These are phyloP conservation scores for Grosmannia clavigera DNA, from an alignment of 2,329 filamentous ascomycete genomes.

Conservation along the genomic window DNA sequence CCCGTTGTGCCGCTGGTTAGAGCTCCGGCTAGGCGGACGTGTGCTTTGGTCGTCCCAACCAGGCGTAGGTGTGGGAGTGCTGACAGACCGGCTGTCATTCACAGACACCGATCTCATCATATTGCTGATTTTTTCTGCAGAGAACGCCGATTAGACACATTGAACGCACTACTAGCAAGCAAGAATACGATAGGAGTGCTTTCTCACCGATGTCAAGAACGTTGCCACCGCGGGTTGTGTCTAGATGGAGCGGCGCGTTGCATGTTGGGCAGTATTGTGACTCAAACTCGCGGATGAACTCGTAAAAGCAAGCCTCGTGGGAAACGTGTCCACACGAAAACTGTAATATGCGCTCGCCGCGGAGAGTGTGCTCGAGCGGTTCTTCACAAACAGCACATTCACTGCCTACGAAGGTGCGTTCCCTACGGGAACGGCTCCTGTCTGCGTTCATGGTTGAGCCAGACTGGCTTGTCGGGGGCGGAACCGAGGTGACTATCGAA, in stretches of 20 bases:
- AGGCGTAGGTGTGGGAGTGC: conserved; percentile 41
- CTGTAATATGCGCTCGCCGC: conserved; percentile 86
- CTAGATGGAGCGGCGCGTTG: conserved; percentile 79
- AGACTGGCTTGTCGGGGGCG: conserved; percentile 24
- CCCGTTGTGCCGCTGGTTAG: conserved; percentile 20
- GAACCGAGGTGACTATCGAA: conserved; percentile 21
- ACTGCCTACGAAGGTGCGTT: conserved; percentile 88
- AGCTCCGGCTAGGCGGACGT: conserved; percentile 41
- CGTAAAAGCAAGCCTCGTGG: conserved; percentile 97
- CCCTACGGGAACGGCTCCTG: conserved; percentile 65
- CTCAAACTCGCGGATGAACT: conserved; percentile 91
- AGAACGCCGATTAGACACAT: not conserved
- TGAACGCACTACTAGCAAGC: no score
- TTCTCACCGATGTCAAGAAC: conserved; percentile 73
- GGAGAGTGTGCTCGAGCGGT: conserved; percentile 85
- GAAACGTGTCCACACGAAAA: conserved; percentile 96
- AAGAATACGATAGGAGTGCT: not conserved
- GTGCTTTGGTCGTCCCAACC: conserved; percentile 51
- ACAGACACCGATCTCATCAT: conserved; percentile 74
- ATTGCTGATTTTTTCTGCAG: conserved; percentile 80
- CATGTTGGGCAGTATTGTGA: conserved; percentile 91
- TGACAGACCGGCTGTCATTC: conserved; percentile 45
- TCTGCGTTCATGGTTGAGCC: conserved; percentile 51
- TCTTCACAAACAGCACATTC: conserved; percentile 96
- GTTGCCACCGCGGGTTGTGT: conserved; percentile 87